Evolutionary conservation across 495 filamentous ascomycete species (phyloP).

Genomic region (Paragyromitra xinjiangensis): DNA sequence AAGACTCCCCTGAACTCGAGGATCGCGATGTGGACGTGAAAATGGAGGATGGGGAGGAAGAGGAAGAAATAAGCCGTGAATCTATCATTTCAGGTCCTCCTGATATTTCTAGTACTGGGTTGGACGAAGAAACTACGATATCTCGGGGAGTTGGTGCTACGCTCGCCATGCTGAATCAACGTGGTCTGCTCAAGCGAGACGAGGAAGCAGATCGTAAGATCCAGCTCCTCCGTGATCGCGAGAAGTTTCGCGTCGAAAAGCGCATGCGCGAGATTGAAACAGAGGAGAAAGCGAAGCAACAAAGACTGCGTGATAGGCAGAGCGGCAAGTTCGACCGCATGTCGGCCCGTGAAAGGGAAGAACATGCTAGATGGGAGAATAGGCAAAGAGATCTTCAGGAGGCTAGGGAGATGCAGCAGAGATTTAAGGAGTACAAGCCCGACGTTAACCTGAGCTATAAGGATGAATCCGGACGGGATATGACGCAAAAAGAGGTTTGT

Average conservation of each 20-base stretch:
- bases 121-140: slow-evolving; percentile 84
- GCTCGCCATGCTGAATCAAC: slow-evolving; percentile 79
- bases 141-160: slow-evolving; percentile 81
- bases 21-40: slow-evolving; percentile 70
- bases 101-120: slow-evolving; percentile 73
- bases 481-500: slow-evolving; percentile 81
- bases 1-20: slow-evolving; percentile 58
- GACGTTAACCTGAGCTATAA: slow-evolving; percentile 88
- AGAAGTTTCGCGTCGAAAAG: slow-evolving; percentile 85
- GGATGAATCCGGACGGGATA: slow-evolving; percentile 82
- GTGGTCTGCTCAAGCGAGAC: slow-evolving; percentile 74
- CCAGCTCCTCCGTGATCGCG: slow-evolving; percentile 74
- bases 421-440: slow-evolving; percentile 89
- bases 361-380: slow-evolving; percentile 86
- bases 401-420: slow-evolving; percentile 77
- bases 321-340: slow-evolving; percentile 84
- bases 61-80: slow-evolving; percentile 3
- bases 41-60: slow-evolving; percentile 59
- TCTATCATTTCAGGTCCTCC: slow-evolving; percentile 57
- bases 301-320: slow-evolving; percentile 85
- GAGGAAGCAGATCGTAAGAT: slow-evolving; percentile 70
- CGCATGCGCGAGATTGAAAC: slow-evolving; percentile 73
- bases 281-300: slow-evolving; percentile 78
- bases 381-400: slow-evolving; percentile 82
- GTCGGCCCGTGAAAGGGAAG: slow-evolving; percentile 89